Conservation (phyloP, 2,329 filamentous ascomycete species). For the Hymenotorrendiella dingleyae region DNA sequence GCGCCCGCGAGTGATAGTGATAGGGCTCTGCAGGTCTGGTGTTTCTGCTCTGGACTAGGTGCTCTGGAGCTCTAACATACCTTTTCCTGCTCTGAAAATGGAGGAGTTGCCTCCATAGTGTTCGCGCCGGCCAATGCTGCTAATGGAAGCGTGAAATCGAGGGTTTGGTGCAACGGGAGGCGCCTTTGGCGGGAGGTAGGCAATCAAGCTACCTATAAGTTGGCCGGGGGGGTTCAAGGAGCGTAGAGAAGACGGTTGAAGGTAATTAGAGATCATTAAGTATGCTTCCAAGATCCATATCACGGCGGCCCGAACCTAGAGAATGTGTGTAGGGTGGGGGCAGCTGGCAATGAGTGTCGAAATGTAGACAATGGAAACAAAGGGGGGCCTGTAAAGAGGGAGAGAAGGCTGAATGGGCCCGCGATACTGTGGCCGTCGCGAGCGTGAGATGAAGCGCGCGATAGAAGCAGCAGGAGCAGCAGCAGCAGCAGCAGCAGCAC, state of each 20-base stretch:
- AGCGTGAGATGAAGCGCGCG: slow-evolving; percentile 9
- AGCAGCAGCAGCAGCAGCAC: neutral
- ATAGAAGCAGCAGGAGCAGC: slow-evolving; percentile 2
- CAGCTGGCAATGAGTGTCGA: slow-evolving; percentile 16
- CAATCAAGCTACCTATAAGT: too few species aligned
- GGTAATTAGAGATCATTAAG: slow-evolving; percentile 25
- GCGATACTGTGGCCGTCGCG: too few species aligned
- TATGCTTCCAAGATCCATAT: slow-evolving; percentile 13
- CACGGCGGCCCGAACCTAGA: slow-evolving; percentile 10
- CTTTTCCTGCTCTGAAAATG: slow-evolving; percentile 29
- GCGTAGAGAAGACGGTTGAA: slow-evolving; percentile 13
- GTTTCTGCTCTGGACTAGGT: neutral
- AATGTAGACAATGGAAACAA: slow-evolving; percentile 14
- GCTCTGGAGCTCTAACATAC: slow-evolving; percentile 20
- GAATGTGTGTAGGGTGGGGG: slow-evolving; percentile 11
- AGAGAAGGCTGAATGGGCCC: slow-evolving; percentile 16
- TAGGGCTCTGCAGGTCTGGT: slow-evolving; percentile 7
- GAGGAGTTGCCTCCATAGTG: slow-evolving; percentile 21
- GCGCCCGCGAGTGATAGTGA: slow-evolving; percentile 15
- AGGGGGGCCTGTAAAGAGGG: slow-evolving; percentile 5
- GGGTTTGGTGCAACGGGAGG: slow-evolving; percentile 13
- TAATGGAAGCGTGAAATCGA: slow-evolving; percentile 4
- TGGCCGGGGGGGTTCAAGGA: slow-evolving; percentile 12
- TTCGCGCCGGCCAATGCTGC: neutral
- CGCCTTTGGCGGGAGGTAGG: slow-evolving; percentile 6